Evolutionary conservation across 768 basidiomycete genomes (phyloP), one percentile per base, ranked within the genome.

Genomic region (Suillus cothurnatus): DNA sequence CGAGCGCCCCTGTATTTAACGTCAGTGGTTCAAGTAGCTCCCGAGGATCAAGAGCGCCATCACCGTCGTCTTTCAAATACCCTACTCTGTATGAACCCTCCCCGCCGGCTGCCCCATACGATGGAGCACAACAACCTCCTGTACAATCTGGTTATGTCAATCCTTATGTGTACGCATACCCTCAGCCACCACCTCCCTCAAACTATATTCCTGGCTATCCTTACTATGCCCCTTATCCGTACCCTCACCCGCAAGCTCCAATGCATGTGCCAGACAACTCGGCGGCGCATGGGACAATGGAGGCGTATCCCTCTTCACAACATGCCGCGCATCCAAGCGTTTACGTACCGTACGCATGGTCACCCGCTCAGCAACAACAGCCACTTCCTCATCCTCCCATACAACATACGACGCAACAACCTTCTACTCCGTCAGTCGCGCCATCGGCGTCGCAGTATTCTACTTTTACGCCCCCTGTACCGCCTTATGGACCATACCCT

Each of bases 1-100:
- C 86, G 45, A 79, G 77, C 61, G 84, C 81, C 31, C 81, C 76
- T 65, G 78, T 76, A 38, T 87, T 84, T 73, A 81, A 81, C 55
- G 77, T 76, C 52, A 85, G 81, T 71, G 84, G 85, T 4, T 84
- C 86, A 21, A 81, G 79, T 45, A 89, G 88, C 71, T 88, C 90
- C 21, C 88, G 89, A 59, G 87, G 85, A 68, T 92, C 91, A 31
- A 81, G 91, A 69, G 88, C 92, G 3, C 81, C 90, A 17, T 93
- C 92, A 11, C 90, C 92, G 3, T 78, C 75, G 31, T 86, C 90
- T 34, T 90, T 93, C 78, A 87, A 84, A 64, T 94, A 88, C 74
- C 83, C 92, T 21, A 84, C 86, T 2, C 76, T 93, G 45, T 92
- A 93, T 69, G 93, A 93, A 67, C 86, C 88, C 50, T 71, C 72